These are phyloP conservation scores for Coelastrella sp. DNA, from an alignment of 139 green algal species.

Conservation along the genomic window DNA sequence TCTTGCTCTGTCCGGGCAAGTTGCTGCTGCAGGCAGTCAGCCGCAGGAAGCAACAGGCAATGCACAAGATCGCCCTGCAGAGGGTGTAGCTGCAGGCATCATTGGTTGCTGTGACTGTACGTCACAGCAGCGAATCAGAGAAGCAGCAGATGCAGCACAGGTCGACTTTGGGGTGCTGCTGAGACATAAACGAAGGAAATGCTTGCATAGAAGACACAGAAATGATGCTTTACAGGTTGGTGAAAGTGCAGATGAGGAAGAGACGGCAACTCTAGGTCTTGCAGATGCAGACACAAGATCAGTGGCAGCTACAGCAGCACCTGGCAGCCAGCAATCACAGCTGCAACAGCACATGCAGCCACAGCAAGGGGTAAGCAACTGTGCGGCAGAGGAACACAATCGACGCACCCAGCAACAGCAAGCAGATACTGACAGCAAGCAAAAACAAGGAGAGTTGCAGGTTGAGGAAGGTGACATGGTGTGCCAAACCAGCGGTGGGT, in stretches of 20 bases:
- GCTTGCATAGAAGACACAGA: background rate
- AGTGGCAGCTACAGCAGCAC: background rate
- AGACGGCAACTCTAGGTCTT: too few relatives aligned
- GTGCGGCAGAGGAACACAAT: too few relatives aligned
- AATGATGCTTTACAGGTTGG: background rate
- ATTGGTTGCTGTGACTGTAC: slow-evolving; percentile 52
- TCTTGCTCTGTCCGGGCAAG: slow-evolving; percentile 43
- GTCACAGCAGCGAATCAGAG: slow-evolving; percentile 7
- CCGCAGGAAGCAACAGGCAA: too few relatives aligned
- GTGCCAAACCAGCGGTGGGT: too few relatives aligned
- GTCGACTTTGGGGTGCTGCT: background rate
- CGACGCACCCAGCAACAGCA: too few relatives aligned
- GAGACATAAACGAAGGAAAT: background rate
- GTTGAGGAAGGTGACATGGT: too few relatives aligned
- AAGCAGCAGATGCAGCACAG: background rate
- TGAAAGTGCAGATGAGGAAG: background rate
- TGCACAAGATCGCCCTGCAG: too few relatives aligned
- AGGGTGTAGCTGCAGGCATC: background rate
- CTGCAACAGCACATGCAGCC: background rate
- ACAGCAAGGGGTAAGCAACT: too few relatives aligned
- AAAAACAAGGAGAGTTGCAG: too few relatives aligned
- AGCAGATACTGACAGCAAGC: too few relatives aligned
- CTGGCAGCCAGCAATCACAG: background rate
- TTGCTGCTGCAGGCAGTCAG: background rate
- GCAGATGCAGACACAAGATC: too few relatives aligned